Percentiles rank a stretch among this genome's conserved stretches.
Conservation (phyloP, 1,284 basidiomycete species). For the Heterobasidion occidentale region DNA sequence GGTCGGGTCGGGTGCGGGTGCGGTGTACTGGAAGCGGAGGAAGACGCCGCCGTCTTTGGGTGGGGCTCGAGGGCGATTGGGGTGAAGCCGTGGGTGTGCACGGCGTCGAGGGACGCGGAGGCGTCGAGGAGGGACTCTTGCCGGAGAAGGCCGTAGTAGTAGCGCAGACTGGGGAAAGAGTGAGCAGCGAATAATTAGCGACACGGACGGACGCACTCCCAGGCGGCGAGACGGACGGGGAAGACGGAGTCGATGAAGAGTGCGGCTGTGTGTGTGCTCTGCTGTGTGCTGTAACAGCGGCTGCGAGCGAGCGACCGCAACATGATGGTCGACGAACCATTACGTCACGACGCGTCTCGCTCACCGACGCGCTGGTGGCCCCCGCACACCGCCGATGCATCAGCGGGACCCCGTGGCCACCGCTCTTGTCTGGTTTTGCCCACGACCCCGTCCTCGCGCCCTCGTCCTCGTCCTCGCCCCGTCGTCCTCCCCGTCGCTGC, state of each 20-base stretch:
- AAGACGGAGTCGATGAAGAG: slow-evolving; percentile 54
- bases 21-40: slow-evolving; percentile 67
- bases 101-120: slow-evolving; percentile 33
- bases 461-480: background rate
- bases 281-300: background rate
- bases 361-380: background rate
- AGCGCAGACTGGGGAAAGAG: slow-evolving; percentile 39
- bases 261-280: slow-evolving; percentile 12
- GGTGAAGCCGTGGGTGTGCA: slow-evolving; percentile 48
- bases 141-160: slow-evolving; percentile 49
- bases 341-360: too few species aligned
- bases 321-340: too few species aligned
- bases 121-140: slow-evolving; percentile 44
- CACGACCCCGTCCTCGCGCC: background rate
- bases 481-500: background rate
- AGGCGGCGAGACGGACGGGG: slow-evolving; percentile 38
- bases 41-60: slow-evolving; percentile 81
- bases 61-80: slow-evolving; percentile 54
- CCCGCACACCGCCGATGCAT: background rate
- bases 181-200: background rate
- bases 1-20: slow-evolving; percentile 19
- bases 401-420: too few species aligned
- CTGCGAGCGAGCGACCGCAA: too few species aligned
- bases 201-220: slow-evolving; percentile 35
- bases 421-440: background rate